phyloP scores from a whole-genome alignment of 805 yeast species.

The Zygosaccharomyces siamensis region DNA sequence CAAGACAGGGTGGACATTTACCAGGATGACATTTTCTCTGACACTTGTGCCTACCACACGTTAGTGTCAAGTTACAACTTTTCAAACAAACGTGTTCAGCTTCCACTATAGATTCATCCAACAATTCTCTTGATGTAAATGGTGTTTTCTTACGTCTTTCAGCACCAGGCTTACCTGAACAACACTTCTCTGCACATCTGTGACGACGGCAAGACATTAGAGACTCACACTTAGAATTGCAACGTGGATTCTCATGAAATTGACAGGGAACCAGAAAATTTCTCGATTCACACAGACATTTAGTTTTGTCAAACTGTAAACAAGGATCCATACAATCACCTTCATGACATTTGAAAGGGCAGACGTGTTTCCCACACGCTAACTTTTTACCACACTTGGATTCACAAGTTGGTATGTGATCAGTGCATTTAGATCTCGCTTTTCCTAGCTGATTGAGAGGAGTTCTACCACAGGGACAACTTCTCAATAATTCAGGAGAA shows the following conservation, averaged over 20 bases:
- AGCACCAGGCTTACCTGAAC: constrained; percentile 62
- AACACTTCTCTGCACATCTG: constrained; percentile 64
- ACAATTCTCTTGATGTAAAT: constrained; percentile 33
- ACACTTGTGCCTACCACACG: constrained; percentile 69
- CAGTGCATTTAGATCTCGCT: constrained; percentile 58
- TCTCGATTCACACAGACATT: constrained; percentile 60
- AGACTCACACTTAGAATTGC: constrained; percentile 69
- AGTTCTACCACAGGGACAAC: constrained; percentile 79
- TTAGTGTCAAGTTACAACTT: constrained; percentile 55
- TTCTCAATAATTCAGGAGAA: constrained; percentile 53
- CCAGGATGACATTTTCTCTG: constrained; percentile 73
- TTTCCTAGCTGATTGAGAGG: constrained; percentile 37
- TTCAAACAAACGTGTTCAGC: constrained; percentile 68
- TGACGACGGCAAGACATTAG: constrained; percentile 77
- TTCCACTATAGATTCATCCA: constrained; percentile 59
- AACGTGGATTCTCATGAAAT: constrained; percentile 53
- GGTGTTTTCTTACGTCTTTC: constrained; percentile 41
- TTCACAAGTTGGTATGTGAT: constrained; percentile 74
- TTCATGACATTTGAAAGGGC: constrained; percentile 66
- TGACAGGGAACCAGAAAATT: constrained; percentile 60
- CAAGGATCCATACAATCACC: constrained; percentile 74
- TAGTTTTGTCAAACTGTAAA: constrained; percentile 43
- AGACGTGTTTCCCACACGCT: constrained; percentile 67
- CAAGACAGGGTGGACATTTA: constrained; percentile 73
- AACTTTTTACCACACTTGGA: constrained; percentile 56